Base-by-base conservation (phyloP, 148 eudicot genomes). In the Rhododendron ovatum region DNA sequence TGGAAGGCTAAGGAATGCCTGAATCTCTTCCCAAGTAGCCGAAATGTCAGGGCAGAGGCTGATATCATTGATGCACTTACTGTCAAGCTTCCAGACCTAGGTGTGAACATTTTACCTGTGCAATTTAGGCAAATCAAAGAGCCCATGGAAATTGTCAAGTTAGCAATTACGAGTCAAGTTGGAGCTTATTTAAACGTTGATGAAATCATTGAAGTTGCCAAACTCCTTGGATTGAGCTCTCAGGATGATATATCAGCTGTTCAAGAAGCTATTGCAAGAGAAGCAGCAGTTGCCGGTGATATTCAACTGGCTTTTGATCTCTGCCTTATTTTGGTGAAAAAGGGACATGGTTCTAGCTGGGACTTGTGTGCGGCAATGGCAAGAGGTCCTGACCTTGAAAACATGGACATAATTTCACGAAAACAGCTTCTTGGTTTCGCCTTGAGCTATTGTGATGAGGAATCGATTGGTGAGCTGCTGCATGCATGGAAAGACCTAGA, bases 1-100 rank as follows among this genome's bases (percentile, higher is more conserved):
- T 97, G 98, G 99, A 97, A 94, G 92, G 98, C 99, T 50, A 97
- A 90, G 91, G 98, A 97, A 88, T 97, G 99, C 91, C 91, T 97
- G 82, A 93, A 91, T 87, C 95, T 95, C 82, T 91, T 95, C 82
- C 98, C 96, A 35, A 93, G 86, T 86, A 93, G 95, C 92, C 91
- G 92, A 86, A 93, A 82, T 90, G 95, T 97, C 82, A 93, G 92
- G 90, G 89, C 90, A 81, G 99, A 97, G 92, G 95, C 93, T 86
- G 96, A 97, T 90, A 86, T 93, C 71, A 94, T 97, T 74, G 96
- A 95, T 75, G 99, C 98, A 35, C 85, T 97, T 79, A 93, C 98
- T 55, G 89, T 93, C 82, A 95, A 96, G 90, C 96, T 97, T 81
- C 98, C 99, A 84, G 94, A 91, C 80, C 95, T 95, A 76, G 99